Evolutionary conservation across 2,329 filamentous ascomycete species (phyloP).

Genomic region (Anisogramma anomala): DNA sequence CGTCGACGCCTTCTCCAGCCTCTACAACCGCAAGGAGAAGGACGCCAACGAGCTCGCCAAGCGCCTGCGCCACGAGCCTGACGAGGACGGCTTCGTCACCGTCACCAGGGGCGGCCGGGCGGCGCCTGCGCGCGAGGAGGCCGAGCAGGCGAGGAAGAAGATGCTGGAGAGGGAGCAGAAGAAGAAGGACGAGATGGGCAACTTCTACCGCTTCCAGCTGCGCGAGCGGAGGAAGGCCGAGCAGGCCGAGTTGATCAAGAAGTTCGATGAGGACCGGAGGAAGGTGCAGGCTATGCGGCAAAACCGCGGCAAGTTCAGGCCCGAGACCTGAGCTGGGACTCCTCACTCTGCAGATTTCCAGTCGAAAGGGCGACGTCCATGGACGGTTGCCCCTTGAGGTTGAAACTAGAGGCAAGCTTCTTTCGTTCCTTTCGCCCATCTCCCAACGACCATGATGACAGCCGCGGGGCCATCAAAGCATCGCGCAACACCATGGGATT

Average conservation of each 20-base stretch:
- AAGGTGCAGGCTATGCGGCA: conserved; percentile 61
- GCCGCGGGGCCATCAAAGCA: conserved; percentile 29
- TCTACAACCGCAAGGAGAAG: conserved; percentile 63
- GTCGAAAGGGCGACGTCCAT: neutral
- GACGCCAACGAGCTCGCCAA: conserved; percentile 51
- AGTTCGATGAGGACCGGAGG: conserved; percentile 66
- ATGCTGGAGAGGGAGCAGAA: conserved; percentile 53
- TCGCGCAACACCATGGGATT: conserved; percentile 17
- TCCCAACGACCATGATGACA: conserved; percentile 24
- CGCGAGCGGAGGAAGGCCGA: conserved; percentile 68
- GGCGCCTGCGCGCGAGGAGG: conserved; percentile 65
- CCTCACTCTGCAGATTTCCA: neutral
- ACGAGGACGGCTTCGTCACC: conserved; percentile 92
- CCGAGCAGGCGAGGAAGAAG: conserved; percentile 45
- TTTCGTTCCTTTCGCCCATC: neutral
- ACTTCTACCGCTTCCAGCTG: conserved; percentile 79
- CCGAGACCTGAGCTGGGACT: conserved; percentile 28
- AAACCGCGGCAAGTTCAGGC: conserved; percentile 50
- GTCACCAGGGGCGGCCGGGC: conserved; percentile 68
- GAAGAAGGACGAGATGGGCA: conserved; percentile 51
- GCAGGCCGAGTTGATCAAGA: conserved; percentile 55
- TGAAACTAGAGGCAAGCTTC: neutral
- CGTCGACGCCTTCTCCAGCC: conserved; percentile 76
- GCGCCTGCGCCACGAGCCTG: conserved; percentile 63
- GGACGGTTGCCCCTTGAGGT: neutral